Base-by-base conservation (phyloP, 164 flowering plant species). In the Annona squamosa region DNA sequence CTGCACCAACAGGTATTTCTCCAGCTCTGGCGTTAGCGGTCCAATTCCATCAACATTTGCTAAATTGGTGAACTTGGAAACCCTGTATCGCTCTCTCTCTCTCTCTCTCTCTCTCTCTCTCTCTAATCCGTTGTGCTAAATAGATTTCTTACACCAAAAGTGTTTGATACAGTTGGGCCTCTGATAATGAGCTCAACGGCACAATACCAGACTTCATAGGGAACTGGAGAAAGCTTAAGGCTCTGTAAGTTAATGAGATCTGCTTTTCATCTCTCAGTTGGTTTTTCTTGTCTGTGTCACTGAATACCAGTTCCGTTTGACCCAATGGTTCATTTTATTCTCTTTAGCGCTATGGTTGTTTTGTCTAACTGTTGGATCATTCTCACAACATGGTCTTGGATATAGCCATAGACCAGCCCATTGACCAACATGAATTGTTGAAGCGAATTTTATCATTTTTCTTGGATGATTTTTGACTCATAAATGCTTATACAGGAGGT, bases 121-220 rank as follows among this genome's bases (percentile, higher is more conserved):
- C 42, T 13, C 70, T 45, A 3, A n/a, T 45, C 2, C 7, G 5
- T 16, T 46, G 12, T 45, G 45, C 5, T 1, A 44, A 16, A 4
- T n/a, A 16, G 6, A 17, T 71, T 71, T 3, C n/a, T 12, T 3
- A 18, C 7, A 65, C 66, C 2, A 5, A 4, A 62, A 62, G 17
- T 4, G 19, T 41, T 3, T 69, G 63, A 4, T 67, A 63, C 84
- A 89, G 97, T 72, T 86, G 93, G 93, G 88, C 85, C 18, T 87
- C 90, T 3, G 92, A 91, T 74, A 87, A 72, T 73, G 77, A 74
- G 48, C 73, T 90, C 45, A 91, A 91, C 1, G 96, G 98, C 37
- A 77, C 46, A 18, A 86, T 91, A 79, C 98, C 97, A 0, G 88
- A 85, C 63, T 90, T 89, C 76, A 88, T 92, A 19, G 90, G 91